phyloP scores from a whole-genome alignment of 2,329 filamentous ascomycete genomes.

The Malbranchea zuffiana region DNA sequence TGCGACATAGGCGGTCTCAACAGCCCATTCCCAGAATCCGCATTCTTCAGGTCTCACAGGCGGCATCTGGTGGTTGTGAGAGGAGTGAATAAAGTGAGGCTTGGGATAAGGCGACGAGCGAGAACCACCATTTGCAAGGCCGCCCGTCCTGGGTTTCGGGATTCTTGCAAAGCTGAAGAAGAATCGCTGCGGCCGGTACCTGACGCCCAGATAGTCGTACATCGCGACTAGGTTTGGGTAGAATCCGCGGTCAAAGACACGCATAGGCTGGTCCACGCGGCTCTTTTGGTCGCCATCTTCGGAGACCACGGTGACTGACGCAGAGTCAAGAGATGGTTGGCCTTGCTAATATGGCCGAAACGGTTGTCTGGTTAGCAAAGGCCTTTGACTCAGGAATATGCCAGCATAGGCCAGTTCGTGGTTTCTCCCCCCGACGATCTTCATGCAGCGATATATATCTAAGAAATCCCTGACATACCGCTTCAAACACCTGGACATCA shows the following conservation, averaged over 20 bases:
- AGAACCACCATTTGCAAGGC: not conserved
- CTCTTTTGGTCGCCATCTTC: conserved; percentile 18
- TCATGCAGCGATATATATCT: too few species aligned
- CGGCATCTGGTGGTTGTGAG: conserved; percentile 42
- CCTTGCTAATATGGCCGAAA: conserved; percentile 25
- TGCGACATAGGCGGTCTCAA: conserved; percentile 37
- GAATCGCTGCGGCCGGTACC: conserved; percentile 42
- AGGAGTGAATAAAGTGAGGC: conserved; percentile 45
- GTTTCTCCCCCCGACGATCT: too few species aligned
- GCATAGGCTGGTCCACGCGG: conserved; percentile 43
- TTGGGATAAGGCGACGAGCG: conserved; percentile 9
- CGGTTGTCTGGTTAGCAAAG: not conserved
- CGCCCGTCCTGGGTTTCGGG: not conserved
- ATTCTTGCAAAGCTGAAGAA: conserved; percentile 42
- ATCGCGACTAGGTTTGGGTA: conserved; percentile 46
- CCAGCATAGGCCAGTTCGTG: too few species aligned
- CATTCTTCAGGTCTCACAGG: conserved; percentile 33
- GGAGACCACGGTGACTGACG: conserved; percentile 31
- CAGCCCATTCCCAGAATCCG: conserved; percentile 30
- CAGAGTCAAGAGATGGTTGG: conserved; percentile 37
- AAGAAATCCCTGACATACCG: too few species aligned
- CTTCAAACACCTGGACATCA: conserved; percentile 37
- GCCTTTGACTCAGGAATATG: not conserved
- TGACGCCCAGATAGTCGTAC: conserved; percentile 45
- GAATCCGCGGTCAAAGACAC: conserved; percentile 42